A percentile compares a stretch with the other conserved stretches of the same genome.
Conservation (phyloP, 495 filamentous ascomycete genomes). For the Letharia columbiana region DNA sequence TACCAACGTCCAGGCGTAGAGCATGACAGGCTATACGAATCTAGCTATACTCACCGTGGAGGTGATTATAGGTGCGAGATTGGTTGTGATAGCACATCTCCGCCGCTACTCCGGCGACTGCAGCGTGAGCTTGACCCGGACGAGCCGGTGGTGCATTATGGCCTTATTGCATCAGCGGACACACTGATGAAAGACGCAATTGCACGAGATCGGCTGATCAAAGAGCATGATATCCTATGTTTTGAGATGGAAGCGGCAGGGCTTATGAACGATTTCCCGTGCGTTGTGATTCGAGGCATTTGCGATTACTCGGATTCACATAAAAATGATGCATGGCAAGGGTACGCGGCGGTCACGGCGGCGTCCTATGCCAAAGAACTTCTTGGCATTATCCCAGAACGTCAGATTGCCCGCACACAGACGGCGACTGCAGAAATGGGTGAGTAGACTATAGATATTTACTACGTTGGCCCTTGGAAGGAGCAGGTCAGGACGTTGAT, state of each 20-base stretch:
- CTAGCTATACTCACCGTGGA: conserved; percentile 28
- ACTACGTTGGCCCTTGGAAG: not conserved
- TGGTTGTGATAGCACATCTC: conserved; percentile 11
- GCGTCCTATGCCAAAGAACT: conserved; percentile 32
- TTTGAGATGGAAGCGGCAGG: conserved; percentile 12
- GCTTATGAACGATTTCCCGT: conserved; percentile 9
- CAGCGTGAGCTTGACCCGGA: conserved; percentile 18
- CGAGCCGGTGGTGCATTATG: conserved; percentile 13
- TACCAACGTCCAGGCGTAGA: conserved; percentile 6
- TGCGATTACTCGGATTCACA: not conserved
- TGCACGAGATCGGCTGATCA: conserved; percentile 32
- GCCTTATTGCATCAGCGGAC: conserved; percentile 28
- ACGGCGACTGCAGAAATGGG: not conserved
- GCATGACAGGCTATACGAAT: conserved; percentile 16
- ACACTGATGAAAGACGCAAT: conserved; percentile 35
- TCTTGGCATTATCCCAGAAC: conserved; percentile 14
- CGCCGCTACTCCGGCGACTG: conserved; percentile 22
- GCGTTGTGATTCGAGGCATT: not conserved
- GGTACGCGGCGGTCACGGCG: conserved; percentile 31
- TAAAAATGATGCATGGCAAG: conserved; percentile 29
- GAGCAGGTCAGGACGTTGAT: not conserved
- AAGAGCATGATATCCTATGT: not conserved
- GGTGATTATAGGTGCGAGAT: conserved; percentile 18
- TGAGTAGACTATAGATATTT: not conserved
- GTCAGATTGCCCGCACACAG: not conserved